Conservation (phyloP, 2,329 filamentous ascomycete species). For the Herpotrichia juniperi region DNA sequence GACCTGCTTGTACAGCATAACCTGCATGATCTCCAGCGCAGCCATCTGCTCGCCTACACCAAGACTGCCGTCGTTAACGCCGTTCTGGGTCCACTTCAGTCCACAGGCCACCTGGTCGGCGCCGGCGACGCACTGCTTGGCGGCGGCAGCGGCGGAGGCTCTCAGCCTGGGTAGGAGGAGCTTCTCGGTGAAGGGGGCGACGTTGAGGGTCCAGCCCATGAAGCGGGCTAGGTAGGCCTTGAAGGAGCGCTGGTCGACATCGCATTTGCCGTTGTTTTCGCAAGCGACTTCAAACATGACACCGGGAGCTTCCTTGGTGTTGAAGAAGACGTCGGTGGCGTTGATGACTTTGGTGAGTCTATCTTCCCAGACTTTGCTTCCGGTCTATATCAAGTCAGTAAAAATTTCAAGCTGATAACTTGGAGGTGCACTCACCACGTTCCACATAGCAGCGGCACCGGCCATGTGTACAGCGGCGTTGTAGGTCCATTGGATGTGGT, state of each 20-base stretch:
- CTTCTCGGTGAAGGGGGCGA: constrained; percentile 44
- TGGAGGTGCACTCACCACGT: constrained; percentile 45
- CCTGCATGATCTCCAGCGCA: constrained; percentile 61
- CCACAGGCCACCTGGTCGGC: constrained; percentile 54
- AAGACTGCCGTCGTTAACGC: constrained; percentile 53
- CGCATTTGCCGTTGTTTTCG: constrained; percentile 53
- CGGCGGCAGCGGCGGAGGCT: constrained; percentile 62
- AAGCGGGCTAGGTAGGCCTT: constrained; percentile 52
- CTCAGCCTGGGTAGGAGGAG: constrained; percentile 59
- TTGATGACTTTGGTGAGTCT: constrained; percentile 43
- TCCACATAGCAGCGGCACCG: constrained; percentile 56
- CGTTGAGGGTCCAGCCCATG: constrained; percentile 49
- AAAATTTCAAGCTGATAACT: not conserved
- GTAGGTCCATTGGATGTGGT: constrained; percentile 55
- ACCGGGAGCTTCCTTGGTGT: constrained; percentile 29
- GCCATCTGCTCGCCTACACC: constrained; percentile 67
- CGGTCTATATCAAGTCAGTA: constrained; percentile 23
- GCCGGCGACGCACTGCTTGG: constrained; percentile 59
- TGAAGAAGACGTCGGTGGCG: constrained; percentile 51
- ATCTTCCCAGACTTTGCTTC: constrained; percentile 38
- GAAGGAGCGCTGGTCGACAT: constrained; percentile 56
- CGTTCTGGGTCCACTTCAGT: constrained; percentile 50
- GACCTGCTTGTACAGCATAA: constrained; percentile 45
- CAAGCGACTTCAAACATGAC: constrained; percentile 57
- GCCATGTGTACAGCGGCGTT: constrained; percentile 54